These are phyloP conservation scores for Chrysoporthe austroafricana DNA, from an alignment of 2,329 filamentous ascomycete genomes.

Conservation along the genomic window DNA sequence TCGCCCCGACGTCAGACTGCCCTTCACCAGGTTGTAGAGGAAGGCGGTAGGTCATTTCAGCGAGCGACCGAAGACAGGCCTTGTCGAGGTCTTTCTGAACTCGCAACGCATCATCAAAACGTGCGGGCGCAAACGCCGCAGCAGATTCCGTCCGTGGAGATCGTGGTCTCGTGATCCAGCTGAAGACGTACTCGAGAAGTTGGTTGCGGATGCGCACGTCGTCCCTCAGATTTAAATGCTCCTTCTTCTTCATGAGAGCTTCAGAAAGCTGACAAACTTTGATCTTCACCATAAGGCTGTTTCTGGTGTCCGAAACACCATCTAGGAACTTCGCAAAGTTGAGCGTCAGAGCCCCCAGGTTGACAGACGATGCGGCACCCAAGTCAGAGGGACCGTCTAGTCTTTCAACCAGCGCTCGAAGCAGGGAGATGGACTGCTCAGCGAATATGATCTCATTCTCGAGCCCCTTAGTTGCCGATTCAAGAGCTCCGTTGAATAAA, in stretches of 20 bases:
- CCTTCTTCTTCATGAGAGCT: slow-evolving; percentile 66
- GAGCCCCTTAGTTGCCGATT: slow-evolving; percentile 51
- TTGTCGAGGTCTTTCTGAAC: slow-evolving; percentile 69
- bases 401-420: slow-evolving; percentile 66
- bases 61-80: slow-evolving; percentile 67
- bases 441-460: slow-evolving; percentile 69
- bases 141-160: slow-evolving; percentile 51
- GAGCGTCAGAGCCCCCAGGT: slow-evolving; percentile 65
- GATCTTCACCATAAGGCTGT: slow-evolving; percentile 66
- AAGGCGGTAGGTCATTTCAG: slow-evolving; percentile 67
- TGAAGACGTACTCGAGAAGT: slow-evolving; percentile 68
- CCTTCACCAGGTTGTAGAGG: slow-evolving; percentile 69
- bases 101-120: slow-evolving; percentile 60
- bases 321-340: slow-evolving; percentile 71
- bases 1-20: slow-evolving; percentile 67
- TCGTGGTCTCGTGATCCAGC: slow-evolving; percentile 68
- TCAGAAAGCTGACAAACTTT: slow-evolving; percentile 71
- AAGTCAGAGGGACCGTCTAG: slow-evolving; percentile 66
- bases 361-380: slow-evolving; percentile 64
- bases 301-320: slow-evolving; percentile 57
- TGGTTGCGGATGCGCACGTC: slow-evolving; percentile 72
- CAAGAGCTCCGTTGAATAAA: slow-evolving; percentile 61
- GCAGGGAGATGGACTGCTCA: slow-evolving; percentile 67
- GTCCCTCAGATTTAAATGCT: slow-evolving; percentile 69
- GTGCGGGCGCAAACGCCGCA: slow-evolving; percentile 41